These are phyloP conservation scores for Vigna unguiculata DNA, from an alignment of 306 rosid species.

Conservation along the genomic window DNA sequence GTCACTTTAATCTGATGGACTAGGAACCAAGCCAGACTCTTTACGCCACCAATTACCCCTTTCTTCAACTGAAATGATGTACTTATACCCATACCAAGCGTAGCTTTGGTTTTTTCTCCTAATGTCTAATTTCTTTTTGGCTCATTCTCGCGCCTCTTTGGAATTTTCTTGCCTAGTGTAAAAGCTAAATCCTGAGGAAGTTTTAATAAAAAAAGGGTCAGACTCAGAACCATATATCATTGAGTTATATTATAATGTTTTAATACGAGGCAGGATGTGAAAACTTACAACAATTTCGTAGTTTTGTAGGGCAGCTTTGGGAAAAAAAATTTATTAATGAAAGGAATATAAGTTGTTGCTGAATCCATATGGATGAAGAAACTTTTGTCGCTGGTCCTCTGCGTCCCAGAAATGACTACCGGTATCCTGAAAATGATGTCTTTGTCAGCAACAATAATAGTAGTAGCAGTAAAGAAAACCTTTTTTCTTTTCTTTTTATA, in stretches of 20 bases:
- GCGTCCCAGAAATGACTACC: conserved; percentile 68
- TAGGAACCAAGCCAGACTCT: conserved; percentile 42
- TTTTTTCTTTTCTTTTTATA: not conserved
- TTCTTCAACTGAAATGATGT: not conserved
- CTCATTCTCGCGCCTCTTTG: conserved; percentile 30
- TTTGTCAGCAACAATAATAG: conserved; percentile 17
- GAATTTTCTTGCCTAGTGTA: conserved; percentile 40
- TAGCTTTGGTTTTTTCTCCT: conserved; percentile 30
- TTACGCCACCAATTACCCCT: conserved; percentile 13
- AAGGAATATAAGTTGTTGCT: conserved; percentile 69
- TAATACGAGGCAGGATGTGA: conserved; percentile 46
- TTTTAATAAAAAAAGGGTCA: not conserved
- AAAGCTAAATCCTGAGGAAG: conserved; percentile 48
- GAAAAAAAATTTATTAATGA: conserved; percentile 50
- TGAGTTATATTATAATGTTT: not conserved
- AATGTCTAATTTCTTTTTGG: conserved; percentile 18
- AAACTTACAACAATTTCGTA: conserved; percentile 62
- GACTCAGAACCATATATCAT: not conserved
- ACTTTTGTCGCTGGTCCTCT: conserved; percentile 80
- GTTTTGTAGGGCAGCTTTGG: conserved; percentile 49
- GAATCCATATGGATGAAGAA: conserved; percentile 70
- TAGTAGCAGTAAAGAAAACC: not conserved
- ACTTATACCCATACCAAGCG: conserved; percentile 36
- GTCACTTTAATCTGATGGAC: conserved; percentile 53
- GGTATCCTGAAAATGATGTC: conserved; percentile 65